Percentiles rank a stretch among this genome's conserved stretches.
These are phyloP conservation scores for Coprinopsis cinerea DNA, from an alignment of 768 basidiomycete species.

Conservation along the genomic window DNA sequence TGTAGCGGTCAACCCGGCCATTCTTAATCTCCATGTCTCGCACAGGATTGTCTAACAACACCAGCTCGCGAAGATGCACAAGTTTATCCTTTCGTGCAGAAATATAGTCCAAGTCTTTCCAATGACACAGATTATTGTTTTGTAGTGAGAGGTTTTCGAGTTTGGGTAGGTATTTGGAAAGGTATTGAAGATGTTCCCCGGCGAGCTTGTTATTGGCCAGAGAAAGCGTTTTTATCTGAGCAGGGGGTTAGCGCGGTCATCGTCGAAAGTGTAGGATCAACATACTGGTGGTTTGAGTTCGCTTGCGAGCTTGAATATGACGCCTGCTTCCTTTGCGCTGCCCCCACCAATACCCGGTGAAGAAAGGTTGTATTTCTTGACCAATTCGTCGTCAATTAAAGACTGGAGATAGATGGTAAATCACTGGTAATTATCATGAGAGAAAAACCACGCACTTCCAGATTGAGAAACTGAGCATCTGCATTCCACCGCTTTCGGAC, in stretches of 20 bases:
- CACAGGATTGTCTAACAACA: constrained; percentile 72
- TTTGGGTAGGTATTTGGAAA: constrained; percentile 72
- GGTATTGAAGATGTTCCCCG: constrained; percentile 52
- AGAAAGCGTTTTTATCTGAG: constrained; percentile 73
- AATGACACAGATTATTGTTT: constrained; percentile 64
- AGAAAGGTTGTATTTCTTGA: constrained; percentile 64
- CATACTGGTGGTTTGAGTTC: constrained; percentile 69
- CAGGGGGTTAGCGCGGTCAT: constrained; percentile 10
- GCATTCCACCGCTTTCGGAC: constrained; percentile 70
- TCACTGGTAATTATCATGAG: constrained; percentile 13
- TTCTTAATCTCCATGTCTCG: constrained; percentile 53
- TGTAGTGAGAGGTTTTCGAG: constrained; percentile 77
- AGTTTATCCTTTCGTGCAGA: constrained; percentile 55
- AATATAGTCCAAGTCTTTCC: constrained; percentile 66
- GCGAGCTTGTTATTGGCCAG: constrained; percentile 68
- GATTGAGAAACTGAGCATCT: constrained; percentile 65
- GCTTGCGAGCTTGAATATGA: constrained; percentile 84
- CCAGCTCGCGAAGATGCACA: constrained; percentile 61
- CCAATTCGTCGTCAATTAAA: constrained; percentile 70
- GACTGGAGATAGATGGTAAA: constrained; percentile 39
- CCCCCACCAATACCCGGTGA: constrained; percentile 71
- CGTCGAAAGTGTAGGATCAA: background rate
- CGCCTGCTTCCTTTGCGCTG: constrained; percentile 60
- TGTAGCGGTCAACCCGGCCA: constrained; percentile 58
- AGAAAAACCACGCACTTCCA: constrained; percentile 57